Evolutionary conservation across 1,139 yeast species (phyloP).

Genomic region (Yamadazyma trypodendri): DNA sequence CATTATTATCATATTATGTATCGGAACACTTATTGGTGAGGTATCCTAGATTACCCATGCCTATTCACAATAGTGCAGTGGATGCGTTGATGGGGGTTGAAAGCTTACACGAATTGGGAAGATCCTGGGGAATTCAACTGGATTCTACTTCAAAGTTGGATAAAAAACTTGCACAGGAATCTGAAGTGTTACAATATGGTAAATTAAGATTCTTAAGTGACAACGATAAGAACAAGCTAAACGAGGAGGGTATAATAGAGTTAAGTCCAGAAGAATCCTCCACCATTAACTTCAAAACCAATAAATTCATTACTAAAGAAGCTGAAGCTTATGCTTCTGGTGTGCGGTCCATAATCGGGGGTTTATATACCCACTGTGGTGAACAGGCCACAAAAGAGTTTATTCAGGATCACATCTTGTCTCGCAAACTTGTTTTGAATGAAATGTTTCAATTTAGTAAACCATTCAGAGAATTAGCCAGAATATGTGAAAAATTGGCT

Average conservation of each 20-base stretch:
- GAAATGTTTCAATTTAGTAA: conserved; percentile 76
- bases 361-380: conserved; percentile 65
- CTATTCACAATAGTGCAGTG: conserved; percentile 70
- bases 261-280: conserved; percentile 33
- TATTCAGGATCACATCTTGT: conserved; percentile 68
- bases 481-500: conserved; percentile 76
- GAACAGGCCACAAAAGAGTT: conserved; percentile 61
- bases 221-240: conserved; percentile 31
- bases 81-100: conserved; percentile 69
- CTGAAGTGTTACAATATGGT: conserved; percentile 63
- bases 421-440: conserved; percentile 73
- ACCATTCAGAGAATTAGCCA: conserved; percentile 83
- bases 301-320: conserved; percentile 26
- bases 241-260: conserved; percentile 53
- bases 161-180: conserved; percentile 67
- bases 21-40: conserved; percentile 69
- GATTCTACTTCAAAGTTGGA: conserved; percentile 66
- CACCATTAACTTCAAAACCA: conserved; percentile 18
- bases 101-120: conserved; percentile 64
- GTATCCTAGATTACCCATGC: conserved; percentile 88
- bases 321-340: conserved; percentile 51
- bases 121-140: conserved; percentile 83
- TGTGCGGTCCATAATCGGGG: conserved; percentile 72
- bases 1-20: conserved; percentile 71
- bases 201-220: conserved; percentile 54